Conservation (phyloP, 345 rosid genomes). For the Cardamine occulta region DNA sequence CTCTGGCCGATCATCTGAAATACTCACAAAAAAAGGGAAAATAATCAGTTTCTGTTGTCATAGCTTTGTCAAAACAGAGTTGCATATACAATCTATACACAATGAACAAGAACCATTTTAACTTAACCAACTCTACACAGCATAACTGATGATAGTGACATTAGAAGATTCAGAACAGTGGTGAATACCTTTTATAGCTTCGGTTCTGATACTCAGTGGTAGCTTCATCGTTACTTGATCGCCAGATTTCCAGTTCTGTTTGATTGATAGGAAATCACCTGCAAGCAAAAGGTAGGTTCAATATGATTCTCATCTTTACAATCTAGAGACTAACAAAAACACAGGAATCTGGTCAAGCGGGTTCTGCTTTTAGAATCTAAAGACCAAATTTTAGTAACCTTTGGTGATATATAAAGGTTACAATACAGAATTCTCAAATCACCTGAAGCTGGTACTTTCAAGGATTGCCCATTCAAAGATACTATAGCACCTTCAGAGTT, state of each 20-base stretch:
- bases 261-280: constrained; percentile 66
- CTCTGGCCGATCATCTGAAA: constrained; percentile 75
- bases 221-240: constrained; percentile 67
- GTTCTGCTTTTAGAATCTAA: not conserved
- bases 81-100: not conserved
- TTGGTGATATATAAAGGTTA: not conserved
- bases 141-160: not conserved
- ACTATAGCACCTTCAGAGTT: constrained; percentile 61
- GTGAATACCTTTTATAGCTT: constrained; percentile 69
- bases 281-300: constrained; percentile 33
- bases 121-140: not conserved
- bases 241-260: constrained; percentile 55
- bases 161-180: not conserved
- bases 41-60: not conserved
- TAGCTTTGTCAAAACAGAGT: constrained; percentile 28
- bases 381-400: not conserved
- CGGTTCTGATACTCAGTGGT: constrained; percentile 64
- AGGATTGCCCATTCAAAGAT: constrained; percentile 55
- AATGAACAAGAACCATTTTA: not conserved
- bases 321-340: constrained; percentile 1
- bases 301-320: constrained; percentile 19
- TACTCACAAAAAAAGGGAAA: not conserved
- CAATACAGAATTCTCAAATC: constrained; percentile 7
- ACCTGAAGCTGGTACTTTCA: constrained; percentile 72
- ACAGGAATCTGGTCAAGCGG: not conserved